phyloP scores from a whole-genome alignment of 805 yeast species.

The Kuraishia hungarica region DNA sequence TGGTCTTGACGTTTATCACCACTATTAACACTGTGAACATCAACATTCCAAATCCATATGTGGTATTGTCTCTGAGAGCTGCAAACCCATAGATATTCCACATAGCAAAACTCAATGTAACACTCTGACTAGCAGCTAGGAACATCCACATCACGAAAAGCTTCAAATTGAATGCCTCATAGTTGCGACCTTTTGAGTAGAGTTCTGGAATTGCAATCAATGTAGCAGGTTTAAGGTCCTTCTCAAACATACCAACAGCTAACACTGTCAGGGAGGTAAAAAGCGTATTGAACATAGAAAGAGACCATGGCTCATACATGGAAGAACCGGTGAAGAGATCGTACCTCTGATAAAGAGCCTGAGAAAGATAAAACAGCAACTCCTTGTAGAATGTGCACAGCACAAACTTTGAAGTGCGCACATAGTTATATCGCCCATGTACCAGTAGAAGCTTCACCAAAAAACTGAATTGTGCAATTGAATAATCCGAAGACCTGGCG shows the following conservation, averaged over 20 bases:
- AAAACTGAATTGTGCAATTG: constrained; percentile 90
- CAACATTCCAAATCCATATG: constrained; percentile 76
- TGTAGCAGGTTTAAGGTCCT: constrained; percentile 83
- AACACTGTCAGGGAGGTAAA: constrained; percentile 90
- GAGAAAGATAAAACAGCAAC: constrained; percentile 80
- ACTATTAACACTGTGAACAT: constrained; percentile 65
- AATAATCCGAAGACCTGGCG: constrained; percentile 88
- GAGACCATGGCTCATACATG: constrained; percentile 89
- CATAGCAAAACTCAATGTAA: constrained; percentile 59
- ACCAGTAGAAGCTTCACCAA: constrained; percentile 77
- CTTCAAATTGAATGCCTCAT: constrained; percentile 62
- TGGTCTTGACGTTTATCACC: constrained; percentile 70
- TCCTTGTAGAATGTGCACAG: constrained; percentile 94
- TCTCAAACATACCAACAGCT: constrained; percentile 92
- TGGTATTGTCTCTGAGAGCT: constrained; percentile 62
- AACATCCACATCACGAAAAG: constrained; percentile 74
- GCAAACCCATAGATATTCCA: constrained; percentile 64
- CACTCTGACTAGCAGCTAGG: constrained; percentile 65
- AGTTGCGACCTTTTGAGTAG: constrained; percentile 67
- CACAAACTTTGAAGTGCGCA: constrained; percentile 86
- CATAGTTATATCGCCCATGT: constrained; percentile 93
- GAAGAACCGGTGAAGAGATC: constrained; percentile 91
- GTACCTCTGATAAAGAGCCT: constrained; percentile 76
- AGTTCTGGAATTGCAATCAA: constrained; percentile 87
- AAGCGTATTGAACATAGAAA: constrained; percentile 93